Evolutionary conservation across 2,329 filamentous ascomycete species (phyloP).

Genomic region (Pyrenophora graminea): DNA sequence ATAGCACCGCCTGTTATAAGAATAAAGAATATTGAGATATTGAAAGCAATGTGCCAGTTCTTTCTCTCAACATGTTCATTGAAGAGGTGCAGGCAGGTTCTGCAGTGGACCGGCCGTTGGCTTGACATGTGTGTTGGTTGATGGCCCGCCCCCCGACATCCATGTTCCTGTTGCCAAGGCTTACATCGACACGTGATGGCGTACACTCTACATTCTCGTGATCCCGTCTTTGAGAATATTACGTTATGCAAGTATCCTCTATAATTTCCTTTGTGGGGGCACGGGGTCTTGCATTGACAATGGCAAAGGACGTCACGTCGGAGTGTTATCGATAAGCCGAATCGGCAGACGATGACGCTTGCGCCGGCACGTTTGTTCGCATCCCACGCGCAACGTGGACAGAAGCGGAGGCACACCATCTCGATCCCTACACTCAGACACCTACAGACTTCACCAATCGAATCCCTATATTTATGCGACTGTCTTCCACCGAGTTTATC

Average conservation of each 20-base stretch:
- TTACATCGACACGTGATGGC: no score
- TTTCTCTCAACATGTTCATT: no score
- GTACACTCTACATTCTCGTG: no score
- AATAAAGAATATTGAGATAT: constrained; percentile 3
- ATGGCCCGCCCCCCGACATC: no score
- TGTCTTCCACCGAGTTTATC: not conserved
- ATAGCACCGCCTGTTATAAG: constrained; percentile 23
- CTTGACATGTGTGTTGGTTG: no score
- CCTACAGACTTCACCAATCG: not conserved
- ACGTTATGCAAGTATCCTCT: no score
- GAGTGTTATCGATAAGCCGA: constrained; percentile 19
- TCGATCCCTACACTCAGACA: not conserved
- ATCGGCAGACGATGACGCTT: constrained; percentile 13
- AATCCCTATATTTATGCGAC: constrained; percentile 4
- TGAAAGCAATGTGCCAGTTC: not conserved
- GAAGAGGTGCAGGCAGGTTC: no score
- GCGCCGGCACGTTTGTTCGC: constrained; percentile 10
- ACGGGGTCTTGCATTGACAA: not conserved
- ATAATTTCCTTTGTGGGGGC: not conserved
- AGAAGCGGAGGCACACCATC: constrained; percentile 11
- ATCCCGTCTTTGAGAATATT: no score
- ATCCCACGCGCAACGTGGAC: constrained; percentile 25
- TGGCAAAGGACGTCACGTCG: not conserved
- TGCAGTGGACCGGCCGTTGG: no score
- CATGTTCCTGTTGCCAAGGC: no score